phyloP scores from a whole-genome alignment of 352 stramenopile genomes.

The Globisporangium emineosum region DNA sequence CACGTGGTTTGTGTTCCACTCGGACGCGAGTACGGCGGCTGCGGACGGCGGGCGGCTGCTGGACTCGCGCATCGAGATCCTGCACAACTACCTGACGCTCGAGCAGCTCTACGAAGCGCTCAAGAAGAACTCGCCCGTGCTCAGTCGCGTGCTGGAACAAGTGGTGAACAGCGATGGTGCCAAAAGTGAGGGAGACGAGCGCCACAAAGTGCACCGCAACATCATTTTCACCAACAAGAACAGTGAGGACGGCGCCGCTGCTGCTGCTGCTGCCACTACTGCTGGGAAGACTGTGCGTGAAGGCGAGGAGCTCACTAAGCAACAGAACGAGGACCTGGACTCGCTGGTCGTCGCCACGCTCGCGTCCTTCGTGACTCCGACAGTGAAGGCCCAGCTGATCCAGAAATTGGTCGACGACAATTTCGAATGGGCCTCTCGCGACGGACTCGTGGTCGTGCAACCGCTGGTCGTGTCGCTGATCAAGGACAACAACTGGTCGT shows the following conservation, averaged over 20 bases:
- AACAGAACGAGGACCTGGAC: slow-evolving; percentile 17
- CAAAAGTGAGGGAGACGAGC: slow-evolving; percentile 14
- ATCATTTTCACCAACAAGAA: slow-evolving; percentile 41
- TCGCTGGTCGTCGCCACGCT: slow-evolving; percentile 19
- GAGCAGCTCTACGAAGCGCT: slow-evolving; percentile 47
- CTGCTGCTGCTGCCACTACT: neutral
- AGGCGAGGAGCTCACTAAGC: slow-evolving; percentile 8
- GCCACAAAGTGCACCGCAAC: slow-evolving; percentile 24
- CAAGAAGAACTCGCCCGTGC: slow-evolving; percentile 17
- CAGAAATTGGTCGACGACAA: slow-evolving; percentile 14
- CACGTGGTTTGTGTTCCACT: slow-evolving; percentile 73
- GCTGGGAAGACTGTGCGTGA: neutral
- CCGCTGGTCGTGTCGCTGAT: slow-evolving; percentile 20
- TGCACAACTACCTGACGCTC: slow-evolving; percentile 41
- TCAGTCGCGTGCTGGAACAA: slow-evolving; percentile 10
- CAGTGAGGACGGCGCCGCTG: slow-evolving; percentile 5
- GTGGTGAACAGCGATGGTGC: slow-evolving; percentile 9
- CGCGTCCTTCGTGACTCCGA: slow-evolving; percentile 13
- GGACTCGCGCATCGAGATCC: slow-evolving; percentile 32
- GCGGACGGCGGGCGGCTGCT: slow-evolving; percentile 19
- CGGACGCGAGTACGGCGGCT: slow-evolving; percentile 20
- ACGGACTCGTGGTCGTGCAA: slow-evolving; percentile 16
- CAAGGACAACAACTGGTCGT: slow-evolving; percentile 12
- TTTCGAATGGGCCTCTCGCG: slow-evolving; percentile 17
- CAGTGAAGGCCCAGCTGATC: slow-evolving; percentile 9